These are phyloP conservation scores for sunflower (Helianthus annuus) DNA, from an alignment of 129 eudicot genomes.

Conservation along the genomic window HanXRQr2.0-SUNRISE NC_035444.2:161712481-161712980, in stretches of 20 bases:
- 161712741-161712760: background rate
- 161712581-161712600: background rate
- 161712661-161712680: background rate
- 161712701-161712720: background rate
- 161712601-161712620: background rate
- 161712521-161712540: no score
- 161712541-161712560: no score
- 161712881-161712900: conserved; percentile 22
- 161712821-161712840: conserved; percentile 12
- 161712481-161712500: no score
- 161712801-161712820: background rate
- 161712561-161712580: no score
- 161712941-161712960: background rate
- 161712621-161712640: conserved; percentile 4
- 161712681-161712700: background rate
- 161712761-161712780: background rate
- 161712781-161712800: background rate
- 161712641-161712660: background rate
- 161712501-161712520: no score
- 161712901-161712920: background rate
- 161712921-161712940: background rate
- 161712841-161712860: conserved; percentile 13
- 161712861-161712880: conserved; percentile 7
- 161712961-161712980: background rate
- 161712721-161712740: background rate